Evolutionary conservation across 768 basidiomycete genomes (phyloP).

Genomic region (Pleurotus giganteus): DNA sequence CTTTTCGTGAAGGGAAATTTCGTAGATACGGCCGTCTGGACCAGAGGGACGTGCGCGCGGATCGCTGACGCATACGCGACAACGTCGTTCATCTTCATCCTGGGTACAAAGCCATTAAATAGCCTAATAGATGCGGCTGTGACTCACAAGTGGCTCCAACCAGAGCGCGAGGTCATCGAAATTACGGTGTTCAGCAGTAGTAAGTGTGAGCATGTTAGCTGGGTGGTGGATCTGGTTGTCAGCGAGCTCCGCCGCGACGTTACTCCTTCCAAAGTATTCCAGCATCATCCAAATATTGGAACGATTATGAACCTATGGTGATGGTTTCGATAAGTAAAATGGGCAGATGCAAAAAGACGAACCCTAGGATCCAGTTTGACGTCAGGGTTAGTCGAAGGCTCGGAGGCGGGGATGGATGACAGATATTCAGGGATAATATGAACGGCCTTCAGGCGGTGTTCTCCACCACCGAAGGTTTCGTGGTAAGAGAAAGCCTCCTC

Average conservation of each 20-base stretch:
- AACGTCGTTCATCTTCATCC: background rate
- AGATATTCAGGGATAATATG: background rate
- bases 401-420: background rate
- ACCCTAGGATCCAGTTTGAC: background rate
- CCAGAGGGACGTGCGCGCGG: background rate
- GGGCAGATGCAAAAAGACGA: background rate
- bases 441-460: background rate
- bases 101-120: too few species aligned
- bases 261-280: background rate
- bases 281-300: background rate
- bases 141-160: constrained; percentile 20
- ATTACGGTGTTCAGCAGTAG: constrained; percentile 11
- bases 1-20: background rate
- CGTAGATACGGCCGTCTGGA: background rate
- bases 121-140: too few species aligned
- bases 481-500: background rate
- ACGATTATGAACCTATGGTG: background rate
- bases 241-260: constrained; percentile 19
- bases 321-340: background rate
- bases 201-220: constrained; percentile 30
- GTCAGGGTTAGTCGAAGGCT: background rate
- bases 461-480: too few species aligned
- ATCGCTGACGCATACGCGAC: background rate
- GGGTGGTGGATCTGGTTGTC: constrained; percentile 27
- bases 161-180: constrained; percentile 29